These are phyloP conservation scores for Alternaria arbusti DNA, from an alignment of 2,329 filamentous ascomycete species.

Conservation along the genomic window DNA sequence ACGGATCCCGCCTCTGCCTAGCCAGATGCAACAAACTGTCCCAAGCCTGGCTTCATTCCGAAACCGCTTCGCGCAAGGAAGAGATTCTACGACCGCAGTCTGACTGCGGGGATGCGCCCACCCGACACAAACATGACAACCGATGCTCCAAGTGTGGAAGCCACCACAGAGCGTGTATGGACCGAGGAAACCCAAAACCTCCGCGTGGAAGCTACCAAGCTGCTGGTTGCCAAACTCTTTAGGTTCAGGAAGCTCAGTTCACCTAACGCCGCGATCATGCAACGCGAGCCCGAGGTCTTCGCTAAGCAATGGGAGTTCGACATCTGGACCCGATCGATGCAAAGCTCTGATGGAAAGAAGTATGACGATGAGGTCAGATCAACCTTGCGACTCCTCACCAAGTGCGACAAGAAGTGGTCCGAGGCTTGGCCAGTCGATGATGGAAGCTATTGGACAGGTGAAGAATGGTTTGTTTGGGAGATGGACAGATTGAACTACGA, in stretches of 20 bases:
- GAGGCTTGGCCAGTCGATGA: not conserved
- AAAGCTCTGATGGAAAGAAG: not conserved
- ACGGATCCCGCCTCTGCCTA: not conserved
- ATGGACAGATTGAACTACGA: not conserved
- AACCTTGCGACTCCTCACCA: not conserved
- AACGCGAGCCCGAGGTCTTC: not conserved
- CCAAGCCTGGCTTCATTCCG: not conserved
- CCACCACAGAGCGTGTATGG: not conserved
- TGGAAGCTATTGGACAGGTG: not conserved
- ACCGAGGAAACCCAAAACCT: not conserved
- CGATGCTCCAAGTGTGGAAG: not conserved
- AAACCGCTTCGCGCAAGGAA: not conserved
- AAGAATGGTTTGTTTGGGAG: not conserved
- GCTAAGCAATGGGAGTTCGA: not conserved
- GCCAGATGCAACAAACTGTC: not conserved
- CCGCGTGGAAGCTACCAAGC: not conserved
- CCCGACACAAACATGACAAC: not conserved
- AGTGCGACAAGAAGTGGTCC: not conserved
- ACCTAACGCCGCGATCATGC: not conserved
- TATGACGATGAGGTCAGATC: not conserved
- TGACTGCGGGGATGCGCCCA: not conserved
- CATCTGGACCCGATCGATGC: not conserved
- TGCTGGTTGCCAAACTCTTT: not conserved
- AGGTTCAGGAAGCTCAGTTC: not conserved
- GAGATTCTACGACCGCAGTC: not conserved